Evolutionary conservation across 2,329 filamentous ascomycete genomes (phyloP), one percentile per base, ranked within the genome.

Genomic region (Colletotrichum spaethianum): DNA sequence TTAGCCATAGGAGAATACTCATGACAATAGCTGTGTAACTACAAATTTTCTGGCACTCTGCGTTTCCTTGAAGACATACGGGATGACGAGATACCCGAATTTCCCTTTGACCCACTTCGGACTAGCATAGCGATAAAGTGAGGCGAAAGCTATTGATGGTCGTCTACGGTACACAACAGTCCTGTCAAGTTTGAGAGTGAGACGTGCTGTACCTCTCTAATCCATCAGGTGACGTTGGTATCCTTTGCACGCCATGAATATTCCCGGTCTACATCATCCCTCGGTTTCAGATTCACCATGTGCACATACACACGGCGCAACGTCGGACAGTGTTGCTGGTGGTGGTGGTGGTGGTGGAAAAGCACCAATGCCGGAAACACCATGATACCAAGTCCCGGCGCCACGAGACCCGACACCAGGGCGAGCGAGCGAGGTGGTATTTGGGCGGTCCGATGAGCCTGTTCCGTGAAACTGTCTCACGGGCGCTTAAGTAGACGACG

Each of bases 401-500:
- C 42, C 38, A 60, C 46, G 44, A 70, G 59, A 70, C 38, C 65
- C 70, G 53, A 48, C 33, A 69, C 53, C 70, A 72, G 53, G 70
- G 70, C 59, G 65, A 72, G 60, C 60, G 59, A 69, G 66, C 38
- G 53, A 64, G 57, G 42, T 31, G 33, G 60, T 63, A 26, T 48
- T 55, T 48, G 55, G 52, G 70, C 70, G 70, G 70, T 53, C 65
- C 59, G 70, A 72, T 63, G 60, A 65, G 23, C 20, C 23, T 40
- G 63, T 57, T 57, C 20, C 26, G 36, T 42, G 60, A 60, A 46
- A 56, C 53, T 70, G 66, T 70, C 60, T 63, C 38, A 64, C 66
- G 46, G 60, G 70, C 70, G 70, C 70, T 72, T 70, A 72, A 72
- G 66, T 70, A 36, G 66, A 72, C 70, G 66, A 72, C 70, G 59